Conservation (phyloP, 139 green algal genomes). For the Closterium sp. region DNA sequence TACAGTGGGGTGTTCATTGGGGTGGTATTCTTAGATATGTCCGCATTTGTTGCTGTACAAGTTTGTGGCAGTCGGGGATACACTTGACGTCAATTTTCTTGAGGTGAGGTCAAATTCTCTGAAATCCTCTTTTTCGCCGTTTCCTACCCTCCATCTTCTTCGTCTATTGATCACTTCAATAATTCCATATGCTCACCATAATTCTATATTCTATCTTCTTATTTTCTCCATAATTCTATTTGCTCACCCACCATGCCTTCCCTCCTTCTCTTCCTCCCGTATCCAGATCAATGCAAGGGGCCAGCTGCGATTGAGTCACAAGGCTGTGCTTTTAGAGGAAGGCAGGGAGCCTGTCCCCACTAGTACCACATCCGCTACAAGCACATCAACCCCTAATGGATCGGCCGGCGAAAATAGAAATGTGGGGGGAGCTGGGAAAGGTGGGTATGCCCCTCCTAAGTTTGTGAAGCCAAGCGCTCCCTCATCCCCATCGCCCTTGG, state of each 20-base stretch:
- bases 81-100: slow-evolving; percentile 55
- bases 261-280: no score
- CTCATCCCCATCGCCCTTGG: background rate
- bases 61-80: slow-evolving; percentile 25
- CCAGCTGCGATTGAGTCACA: slow-evolving; percentile 59
- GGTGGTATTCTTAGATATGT: no score
- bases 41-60: no score
- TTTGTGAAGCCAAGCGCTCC: background rate
- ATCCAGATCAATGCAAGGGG: slow-evolving; percentile 44
- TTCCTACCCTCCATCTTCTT: background rate
- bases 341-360: background rate
- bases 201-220: no score
- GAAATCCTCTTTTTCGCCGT: background rate
- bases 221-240: no score
- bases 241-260: no score
- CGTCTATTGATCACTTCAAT: no score
- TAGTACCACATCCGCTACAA: background rate
- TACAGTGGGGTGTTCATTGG: no score
- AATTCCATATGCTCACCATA: no score
- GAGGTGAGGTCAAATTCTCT: slow-evolving; percentile 15
- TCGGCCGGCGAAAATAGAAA: background rate
- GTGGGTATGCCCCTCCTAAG: background rate
- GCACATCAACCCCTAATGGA: background rate
- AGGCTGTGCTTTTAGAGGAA: slow-evolving; percentile 52
- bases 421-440: background rate